A percentile compares a stretch with the other conserved stretches of the same genome.
These are phyloP conservation scores for Neltuma alba DNA, from an alignment of 306 rosid species.

Conservation along the genomic window DNA sequence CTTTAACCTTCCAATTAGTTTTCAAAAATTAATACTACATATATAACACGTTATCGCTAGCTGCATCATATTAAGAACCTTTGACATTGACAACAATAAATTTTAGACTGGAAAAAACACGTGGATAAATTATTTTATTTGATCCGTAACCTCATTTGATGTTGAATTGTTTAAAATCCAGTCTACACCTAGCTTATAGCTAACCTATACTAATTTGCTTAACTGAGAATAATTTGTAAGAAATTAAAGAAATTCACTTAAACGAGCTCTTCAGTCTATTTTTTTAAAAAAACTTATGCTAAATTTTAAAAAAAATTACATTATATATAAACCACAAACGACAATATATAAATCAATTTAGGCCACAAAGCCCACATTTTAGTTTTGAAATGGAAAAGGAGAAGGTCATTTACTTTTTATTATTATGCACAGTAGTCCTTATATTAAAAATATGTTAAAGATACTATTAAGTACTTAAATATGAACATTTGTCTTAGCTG, in stretches of 20 bases:
- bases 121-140: not conserved
- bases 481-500: too few species aligned
- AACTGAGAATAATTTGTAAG: not conserved
- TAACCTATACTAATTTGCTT: not conserved
- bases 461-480: too few species aligned
- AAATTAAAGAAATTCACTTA: not conserved
- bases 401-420: too few species aligned
- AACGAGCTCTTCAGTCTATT: not conserved
- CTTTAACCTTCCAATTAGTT: not conserved
- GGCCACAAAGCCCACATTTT: too few species aligned
- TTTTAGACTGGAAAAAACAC: not conserved
- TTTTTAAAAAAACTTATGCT: not conserved
- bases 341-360: too few species aligned
- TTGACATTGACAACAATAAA: slow-evolving; percentile 26
- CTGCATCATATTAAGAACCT: not conserved
- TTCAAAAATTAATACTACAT: not conserved
- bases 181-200: not conserved
- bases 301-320: too few species aligned
- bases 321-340: too few species aligned
- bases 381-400: too few species aligned
- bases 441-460: too few species aligned
- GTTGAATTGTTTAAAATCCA: not conserved
- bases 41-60: not conserved
- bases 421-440: too few species aligned
- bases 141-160: not conserved